Base-by-base conservation (phyloP, 257 asterid species). In the Solanum bulbocastanum region DNA sequence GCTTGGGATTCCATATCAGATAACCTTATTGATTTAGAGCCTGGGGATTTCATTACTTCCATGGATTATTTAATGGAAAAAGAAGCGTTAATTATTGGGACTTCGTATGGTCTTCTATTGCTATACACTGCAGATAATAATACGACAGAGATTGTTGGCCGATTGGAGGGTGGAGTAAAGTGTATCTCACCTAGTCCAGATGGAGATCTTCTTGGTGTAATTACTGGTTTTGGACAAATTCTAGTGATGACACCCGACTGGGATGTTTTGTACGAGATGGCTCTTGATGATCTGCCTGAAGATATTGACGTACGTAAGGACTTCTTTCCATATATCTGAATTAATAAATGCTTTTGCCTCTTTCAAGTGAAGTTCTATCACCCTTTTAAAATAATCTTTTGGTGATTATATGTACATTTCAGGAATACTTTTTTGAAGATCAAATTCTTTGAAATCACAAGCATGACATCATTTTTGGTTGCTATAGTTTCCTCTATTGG, bases 101-200 rank as follows among this genome's bases (percentile, higher is more conserved):
- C 99, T 83, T 95, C 94, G 2, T 91, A 86, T 83, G 99, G 99
- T 39, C 92, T 93, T 89, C 94, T 97, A 44, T 93, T 97, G 88
- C 93, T 96, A 76, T 92, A 93, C 87, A 86, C 90, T 9, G 93
- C 93, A 68, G 96, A 95, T 72, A 95, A 94, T 88, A 91, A 90
- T 72, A 88, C 89, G 23, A 93, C 94, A 76, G 99, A 97, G 88
- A 90, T 91, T 86, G 99, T 96, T 87, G 99, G 99, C 87, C 94
- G 89, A 73, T 96, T 97, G 82, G 98, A 97, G 90, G 99, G 99
- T 87, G 99, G 99, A 84, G 94, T 97, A 40, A 91, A 89, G 88
- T 96, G 98, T 93, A 93, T 97, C 91, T 95, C 99, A 25, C 97
- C 97, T 58, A 97, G 99, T 90, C 99, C 99, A 8, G 99, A 97